Base-by-base conservation (phyloP, 257 asterid genomes). In the Solanum phureja region DNA sequence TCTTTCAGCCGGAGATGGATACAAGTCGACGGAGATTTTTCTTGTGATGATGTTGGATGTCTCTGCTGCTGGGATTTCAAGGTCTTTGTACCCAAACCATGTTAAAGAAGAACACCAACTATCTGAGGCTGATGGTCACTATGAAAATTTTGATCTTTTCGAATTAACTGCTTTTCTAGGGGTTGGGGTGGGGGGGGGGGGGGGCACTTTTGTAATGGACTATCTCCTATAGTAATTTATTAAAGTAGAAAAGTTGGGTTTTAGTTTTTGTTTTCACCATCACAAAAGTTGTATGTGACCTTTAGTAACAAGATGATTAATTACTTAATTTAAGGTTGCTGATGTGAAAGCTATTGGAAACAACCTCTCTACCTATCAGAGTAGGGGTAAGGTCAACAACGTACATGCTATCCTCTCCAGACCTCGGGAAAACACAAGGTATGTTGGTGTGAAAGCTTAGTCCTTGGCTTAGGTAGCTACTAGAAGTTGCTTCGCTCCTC, bases 21-120 rank as follows among this genome's bases (percentile, higher is more conserved):
- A 96, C 98, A 68, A 96, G 98, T 87, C 96, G 99, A 77, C 90
- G 98, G 94, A 95, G 98, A 87, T 94, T 96, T 90, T 96, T 95
- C 97, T 92, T 95, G 87, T 92, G 90, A 90, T 29, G 58, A 14
- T 14, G 19, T 46, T 46, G 85, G 42, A 46, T 46, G 42, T 16
- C 3, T 81, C 21, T 81, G 83, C 33, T 23, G 6, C 11, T 81
- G 85, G 27, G 7, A 81, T 49, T 81, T 12, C 85, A 79, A 77
- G n/a, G 7, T 76, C 33, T 40, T 24, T 79, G 84, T 46, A 79
- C 33, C 16, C 40, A 18, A 1, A 79, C 66, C 66, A 81, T 46
- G 85, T 21, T 0, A 16, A 56, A 56, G 64, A 1, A 18, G 64
- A 6, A 18, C 1, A 18, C 0, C 64, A 56, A 56, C 64, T 56